phyloP scores from a whole-genome alignment of 2,329 filamentous ascomycete genomes.

The Penicillium brasilianum region DNA sequence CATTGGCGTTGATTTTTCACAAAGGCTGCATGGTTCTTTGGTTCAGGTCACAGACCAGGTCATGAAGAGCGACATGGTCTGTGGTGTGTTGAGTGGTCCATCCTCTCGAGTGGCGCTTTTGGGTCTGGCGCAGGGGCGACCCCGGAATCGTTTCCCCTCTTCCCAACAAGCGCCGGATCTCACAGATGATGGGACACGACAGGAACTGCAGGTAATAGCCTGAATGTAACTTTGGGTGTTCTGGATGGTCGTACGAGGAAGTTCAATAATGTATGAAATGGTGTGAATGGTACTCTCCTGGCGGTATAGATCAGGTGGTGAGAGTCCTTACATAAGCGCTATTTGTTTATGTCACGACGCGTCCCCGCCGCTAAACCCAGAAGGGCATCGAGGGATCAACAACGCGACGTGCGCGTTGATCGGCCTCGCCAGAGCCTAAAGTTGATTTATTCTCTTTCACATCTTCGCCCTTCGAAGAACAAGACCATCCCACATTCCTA shows the following conservation, averaged over 20 bases:
- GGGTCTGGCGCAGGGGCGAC: conserved; percentile 3
- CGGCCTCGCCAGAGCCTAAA: conserved; percentile 1
- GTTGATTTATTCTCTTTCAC: conserved; percentile 14
- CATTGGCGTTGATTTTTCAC: not conserved
- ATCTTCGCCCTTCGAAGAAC: conserved; percentile 10
- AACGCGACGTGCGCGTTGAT: conserved; percentile 37
- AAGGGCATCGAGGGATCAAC: conserved; percentile 38
- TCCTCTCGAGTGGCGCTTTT: not conserved
- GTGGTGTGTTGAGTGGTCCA: not conserved
- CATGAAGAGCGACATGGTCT: not conserved
- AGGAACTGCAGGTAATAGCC: conserved; percentile 1
- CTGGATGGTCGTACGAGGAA: not conserved
- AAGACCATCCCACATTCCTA: conserved; percentile 11
- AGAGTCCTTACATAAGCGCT: conserved; percentile 14
- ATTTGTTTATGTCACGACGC: conserved; percentile 36
- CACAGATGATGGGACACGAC: not conserved
- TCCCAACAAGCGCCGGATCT: conserved; percentile 2
- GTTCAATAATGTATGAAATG: not conserved
- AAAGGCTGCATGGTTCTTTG: conserved; percentile 1
- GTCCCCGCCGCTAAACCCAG: conserved; percentile 37
- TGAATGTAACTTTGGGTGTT: no score
- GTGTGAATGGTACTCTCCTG: not conserved
- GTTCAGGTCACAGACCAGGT: not conserved
- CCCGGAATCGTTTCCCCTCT: not conserved
- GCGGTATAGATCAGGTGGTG: conserved; percentile 1